Base-by-base conservation (phyloP, 805 yeast species). In the Zygotorulaspora sp. region DNA sequence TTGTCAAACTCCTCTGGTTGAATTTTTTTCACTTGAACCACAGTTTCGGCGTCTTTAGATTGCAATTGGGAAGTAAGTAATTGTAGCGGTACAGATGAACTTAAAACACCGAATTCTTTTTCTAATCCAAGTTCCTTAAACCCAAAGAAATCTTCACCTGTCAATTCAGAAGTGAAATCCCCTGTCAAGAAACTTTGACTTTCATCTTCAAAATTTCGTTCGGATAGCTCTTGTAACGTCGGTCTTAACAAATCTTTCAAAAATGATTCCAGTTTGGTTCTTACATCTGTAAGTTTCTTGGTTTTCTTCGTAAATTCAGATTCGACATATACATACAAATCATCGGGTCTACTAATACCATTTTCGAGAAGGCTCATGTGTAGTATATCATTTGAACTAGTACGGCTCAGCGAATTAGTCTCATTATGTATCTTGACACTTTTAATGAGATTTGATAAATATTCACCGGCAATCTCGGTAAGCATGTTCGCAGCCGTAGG, bases 61-160 rank as follows among this genome's bases (percentile, higher is more conserved):
- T 87, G 96, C 32, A 58, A 54, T 30, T 58, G 63, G n/a, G 61
- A 55, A 11, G 66, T 55, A 24, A 92, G 67, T 40, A 92, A 67
- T 61, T 90, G 95, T 30, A 94, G 68, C 2, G 99, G 98, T 18
- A 92, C 87, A 0, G 95, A 77, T 2, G 89, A 74, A 19, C 89
- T 82, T 34, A 88, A 63, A 57, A 90, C 67, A 8, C 90, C 89
- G 58, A 87, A 83, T 60, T 92, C 99, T 52, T 82, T 85, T 53
- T 90, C 97, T 36, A 92, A 66, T 0, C 98, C 98, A 32, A 92
- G 68, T 48, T 90, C 97, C 56, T 76, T 83, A 69, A 92, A 94
- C 0, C 99, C 99, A 66, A 94, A 94, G 72, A 89, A 92, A 64
- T 92, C 99, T 52, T 90, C 98, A 5, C 97, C 98, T 1, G 67